These are phyloP conservation scores for Paecilomyces niveus DNA, from an alignment of 2,329 filamentous ascomycete genomes.

Conservation along the genomic window DNA sequence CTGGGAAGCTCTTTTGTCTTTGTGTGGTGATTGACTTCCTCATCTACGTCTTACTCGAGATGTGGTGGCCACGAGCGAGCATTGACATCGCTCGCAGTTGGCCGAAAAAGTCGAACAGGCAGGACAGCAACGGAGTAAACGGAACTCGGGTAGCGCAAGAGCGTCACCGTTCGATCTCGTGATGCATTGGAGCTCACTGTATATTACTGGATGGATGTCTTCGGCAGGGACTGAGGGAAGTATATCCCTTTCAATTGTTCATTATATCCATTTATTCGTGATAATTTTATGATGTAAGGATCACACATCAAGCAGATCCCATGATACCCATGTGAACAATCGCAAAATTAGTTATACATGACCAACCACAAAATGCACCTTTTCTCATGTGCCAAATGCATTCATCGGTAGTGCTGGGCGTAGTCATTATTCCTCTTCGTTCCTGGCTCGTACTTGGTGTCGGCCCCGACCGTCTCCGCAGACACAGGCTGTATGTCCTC, in stretches of 20 bases:
- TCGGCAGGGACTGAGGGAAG: neutral
- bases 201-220: neutral
- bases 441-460: slow-evolving; percentile 20
- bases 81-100: slow-evolving; percentile 90
- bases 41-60: slow-evolving; percentile 79
- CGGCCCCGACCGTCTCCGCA: slow-evolving; percentile 16
- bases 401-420: neutral
- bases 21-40: slow-evolving; percentile 93
- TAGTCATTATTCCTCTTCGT: slow-evolving; percentile 12
- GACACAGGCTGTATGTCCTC: slow-evolving; percentile 22
- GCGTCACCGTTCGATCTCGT: neutral
- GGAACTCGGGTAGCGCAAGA: neutral
- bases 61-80: slow-evolving; percentile 72
- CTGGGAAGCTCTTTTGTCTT: slow-evolving; percentile 91
- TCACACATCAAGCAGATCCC: neutral
- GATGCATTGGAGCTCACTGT: neutral
- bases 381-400: neutral
- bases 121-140: neutral
- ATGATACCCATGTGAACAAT: neutral
- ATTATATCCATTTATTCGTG: neutral
- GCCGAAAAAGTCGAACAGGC: slow-evolving; percentile 61
- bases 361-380: neutral
- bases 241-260: neutral
- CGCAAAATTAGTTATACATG: neutral
- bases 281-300: neutral